Evolutionary conservation across 345 rosid species (phyloP).

Genomic region (Conringia planisiliqua): DNA sequence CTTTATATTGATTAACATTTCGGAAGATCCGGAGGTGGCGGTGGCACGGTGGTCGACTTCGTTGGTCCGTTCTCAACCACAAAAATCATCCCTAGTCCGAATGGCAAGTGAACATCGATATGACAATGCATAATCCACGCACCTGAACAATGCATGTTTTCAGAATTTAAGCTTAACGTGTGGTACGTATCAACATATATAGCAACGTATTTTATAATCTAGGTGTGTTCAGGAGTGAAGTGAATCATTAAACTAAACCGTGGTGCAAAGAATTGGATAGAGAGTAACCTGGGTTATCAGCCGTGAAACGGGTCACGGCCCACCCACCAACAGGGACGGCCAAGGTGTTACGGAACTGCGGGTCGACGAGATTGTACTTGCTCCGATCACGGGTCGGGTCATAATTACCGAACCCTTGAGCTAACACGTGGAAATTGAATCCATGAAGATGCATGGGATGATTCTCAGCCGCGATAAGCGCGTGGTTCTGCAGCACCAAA

Average conservation of each 20-base stretch:
- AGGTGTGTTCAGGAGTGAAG: background rate
- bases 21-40: slow-evolving; percentile 71
- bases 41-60: slow-evolving; percentile 48
- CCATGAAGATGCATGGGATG: slow-evolving; percentile 96
- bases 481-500: slow-evolving; percentile 72
- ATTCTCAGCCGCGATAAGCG: slow-evolving; percentile 52
- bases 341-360: slow-evolving; percentile 72
- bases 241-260: background rate
- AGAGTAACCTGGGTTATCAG: slow-evolving; percentile 74
- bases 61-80: slow-evolving; percentile 64
- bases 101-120: slow-evolving; percentile 57
- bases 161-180: background rate
- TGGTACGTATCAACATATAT: background rate
- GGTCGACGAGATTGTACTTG: slow-evolving; percentile 57
- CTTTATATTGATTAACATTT: slow-evolving; percentile 34
- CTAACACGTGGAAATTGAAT: slow-evolving; percentile 70
- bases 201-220: background rate
- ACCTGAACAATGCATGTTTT: slow-evolving; percentile 39
- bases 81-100: slow-evolving; percentile 56
- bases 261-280: no score
- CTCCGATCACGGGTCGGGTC: slow-evolving; percentile 40
- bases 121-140: slow-evolving; percentile 76
- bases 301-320: slow-evolving; percentile 76
- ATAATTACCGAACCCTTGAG: slow-evolving; percentile 89
- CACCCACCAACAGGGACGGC: slow-evolving; percentile 85